Percentiles rank a stretch among this genome's conserved stretches.
These are phyloP conservation scores for Linum lewisii DNA, from an alignment of 345 rosid species.

Conservation along the genomic window DNA sequence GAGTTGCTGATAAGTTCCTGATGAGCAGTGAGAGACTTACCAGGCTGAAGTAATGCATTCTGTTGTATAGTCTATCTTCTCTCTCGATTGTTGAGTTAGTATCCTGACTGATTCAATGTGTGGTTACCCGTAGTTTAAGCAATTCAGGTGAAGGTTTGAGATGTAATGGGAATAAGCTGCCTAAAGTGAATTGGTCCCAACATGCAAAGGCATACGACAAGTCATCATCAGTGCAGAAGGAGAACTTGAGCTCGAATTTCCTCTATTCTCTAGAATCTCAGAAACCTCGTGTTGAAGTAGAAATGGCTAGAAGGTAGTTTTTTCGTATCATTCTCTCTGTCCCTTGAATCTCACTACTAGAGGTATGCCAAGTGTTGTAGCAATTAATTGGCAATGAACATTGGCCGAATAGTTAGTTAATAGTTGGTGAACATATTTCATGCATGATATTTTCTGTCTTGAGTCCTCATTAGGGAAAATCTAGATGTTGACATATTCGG, in stretches of 20 bases:
- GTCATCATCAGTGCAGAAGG: slow-evolving; percentile 26
- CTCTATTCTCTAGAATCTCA: slow-evolving; percentile 60
- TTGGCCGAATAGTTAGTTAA: background rate
- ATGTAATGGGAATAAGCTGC: slow-evolving; percentile 27
- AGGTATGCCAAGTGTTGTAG: background rate
- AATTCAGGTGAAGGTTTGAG: slow-evolving; percentile 29
- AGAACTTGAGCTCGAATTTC: slow-evolving; percentile 49
- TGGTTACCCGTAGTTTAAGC: slow-evolving; percentile 27
- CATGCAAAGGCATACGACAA: slow-evolving; percentile 39
- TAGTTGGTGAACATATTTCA: slow-evolving; percentile 1
- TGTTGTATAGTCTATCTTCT: slow-evolving; percentile 1
- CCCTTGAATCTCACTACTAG: background rate
- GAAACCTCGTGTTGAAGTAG: slow-evolving; percentile 37
- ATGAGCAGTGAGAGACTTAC: slow-evolving; percentile 27
- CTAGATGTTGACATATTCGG: background rate
- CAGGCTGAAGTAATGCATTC: slow-evolving; percentile 25
- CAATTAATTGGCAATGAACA: background rate
- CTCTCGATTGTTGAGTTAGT: background rate
- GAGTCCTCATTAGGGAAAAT: background rate
- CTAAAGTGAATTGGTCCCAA: slow-evolving; percentile 64
- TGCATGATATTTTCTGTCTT: background rate
- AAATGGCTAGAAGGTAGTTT: slow-evolving; percentile 41
- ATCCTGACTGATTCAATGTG: background rate
- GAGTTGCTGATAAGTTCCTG: slow-evolving; percentile 3
- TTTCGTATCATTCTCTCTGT: background rate